These are phyloP conservation scores for Otatea glauca DNA, from an alignment of 176 grass and related monocot genomes.

Conservation along the genomic window DNA sequence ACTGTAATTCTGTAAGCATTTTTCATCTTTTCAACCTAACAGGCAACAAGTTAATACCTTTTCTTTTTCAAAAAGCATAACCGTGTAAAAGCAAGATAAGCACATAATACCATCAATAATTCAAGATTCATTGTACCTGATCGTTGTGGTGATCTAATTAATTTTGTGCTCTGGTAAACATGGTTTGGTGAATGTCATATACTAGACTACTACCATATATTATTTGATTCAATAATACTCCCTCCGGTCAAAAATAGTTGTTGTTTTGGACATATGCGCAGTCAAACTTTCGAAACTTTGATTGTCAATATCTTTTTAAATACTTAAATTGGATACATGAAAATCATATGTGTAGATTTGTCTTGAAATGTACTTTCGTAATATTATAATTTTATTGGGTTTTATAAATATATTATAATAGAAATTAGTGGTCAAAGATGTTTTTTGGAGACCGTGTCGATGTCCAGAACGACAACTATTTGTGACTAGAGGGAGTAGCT, in stretches of 20 bases:
- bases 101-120: not conserved
- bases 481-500: not conserved
- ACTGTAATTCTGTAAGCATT: not conserved
- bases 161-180: not conserved
- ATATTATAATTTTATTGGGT: too few relatives aligned
- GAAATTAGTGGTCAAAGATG: too few relatives aligned
- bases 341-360: too few relatives aligned
- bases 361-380: too few relatives aligned
- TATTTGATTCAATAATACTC: not conserved
- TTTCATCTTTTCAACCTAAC: not conserved
- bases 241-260: too few relatives aligned
- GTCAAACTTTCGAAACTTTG: too few relatives aligned
- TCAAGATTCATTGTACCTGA: not conserved
- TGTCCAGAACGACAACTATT: too few relatives aligned
- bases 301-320: too few relatives aligned
- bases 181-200: not conserved
- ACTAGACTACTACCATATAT: not conserved
- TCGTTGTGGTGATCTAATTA: not conserved
- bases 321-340: too few relatives aligned
- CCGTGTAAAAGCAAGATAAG: not conserved
- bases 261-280: too few relatives aligned
- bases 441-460: too few relatives aligned
- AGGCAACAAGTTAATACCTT: not conserved
- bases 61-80: not conserved
- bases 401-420: too few relatives aligned